Base-by-base conservation (phyloP, 352 stramenopile genomes). In the Pythium angustatum region DNA sequence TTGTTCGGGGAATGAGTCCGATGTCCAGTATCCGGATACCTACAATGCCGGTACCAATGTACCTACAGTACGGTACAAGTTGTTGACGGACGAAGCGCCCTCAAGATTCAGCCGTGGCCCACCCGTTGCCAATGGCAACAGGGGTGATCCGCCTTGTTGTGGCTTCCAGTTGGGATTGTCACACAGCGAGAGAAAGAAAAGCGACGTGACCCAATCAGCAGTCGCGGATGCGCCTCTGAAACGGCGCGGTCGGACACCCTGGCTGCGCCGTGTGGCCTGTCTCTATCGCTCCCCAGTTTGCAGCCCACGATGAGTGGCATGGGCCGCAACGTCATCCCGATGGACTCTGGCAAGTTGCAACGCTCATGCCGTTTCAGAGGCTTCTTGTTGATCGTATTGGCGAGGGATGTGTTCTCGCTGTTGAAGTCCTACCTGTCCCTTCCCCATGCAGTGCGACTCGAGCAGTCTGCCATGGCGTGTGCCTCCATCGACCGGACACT, bases 151-250 rank as follows among this genome's bases (percentile, higher is more conserved):
- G 19, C 19, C 33, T 14, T 7, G 15, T 47, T 47, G 40, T 27
- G 40, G 40, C 19, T 47, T 47, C 40, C 24, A 27, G 3, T 5
- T 11, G 8, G 49, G 28, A 30, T 56, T 56, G 49, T 56, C 49
- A 56, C 49, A 56, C 49, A 22, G n/a, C 48, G 22, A 21, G 30
- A 50, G 30, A 40, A 47, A 50, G 19, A 17, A 38, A 60, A 60
- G 19, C 36, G 38, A 34, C 52, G 36, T 28, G 53, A 33, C 22
- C 53, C 53, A 60, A 60, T 60, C 53, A 50, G 36, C 24, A n/a
- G 0, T 5, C 24, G 19, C 24, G 7, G 2, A 34, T 15, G 19
- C 24, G 27, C 8, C 11, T 21, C 36, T 28, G 38, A 60, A 60
- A 60, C n/a, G 53, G 27, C 38, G 53, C 38, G 28, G 30, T 43